Conservation (phyloP, 2,329 filamentous ascomycete species). For the Aaosphaeria arxii region DNA sequence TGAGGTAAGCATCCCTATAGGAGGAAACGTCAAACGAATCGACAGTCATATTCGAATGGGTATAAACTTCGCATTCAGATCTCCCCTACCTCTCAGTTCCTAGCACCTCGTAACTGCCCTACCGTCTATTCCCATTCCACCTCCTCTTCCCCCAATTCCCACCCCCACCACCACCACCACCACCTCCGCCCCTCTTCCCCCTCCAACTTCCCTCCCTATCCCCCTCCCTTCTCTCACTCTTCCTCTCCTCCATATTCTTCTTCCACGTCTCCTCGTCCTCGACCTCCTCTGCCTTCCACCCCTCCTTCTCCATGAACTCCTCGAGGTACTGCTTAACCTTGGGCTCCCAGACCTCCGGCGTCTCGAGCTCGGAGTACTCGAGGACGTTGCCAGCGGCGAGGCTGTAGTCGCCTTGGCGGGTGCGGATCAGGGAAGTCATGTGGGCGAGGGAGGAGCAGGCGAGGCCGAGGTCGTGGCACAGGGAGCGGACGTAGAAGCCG, state of each 20-base stretch:
- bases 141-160: constrained; percentile 4
- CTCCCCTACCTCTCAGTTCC: constrained; percentile 10
- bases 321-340: constrained; percentile 62
- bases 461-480: constrained; percentile 86
- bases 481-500: constrained; percentile 92
- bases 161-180: constrained; percentile 7
- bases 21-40: no score
- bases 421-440: constrained; percentile 82
- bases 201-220: constrained; percentile 17
- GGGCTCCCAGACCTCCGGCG: constrained; percentile 77
- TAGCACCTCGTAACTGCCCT: constrained; percentile 9
- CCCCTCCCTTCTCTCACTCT: constrained; percentile 12
- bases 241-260: constrained; percentile 38
- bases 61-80: no score
- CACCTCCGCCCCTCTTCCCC: constrained; percentile 10
- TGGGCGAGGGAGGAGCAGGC: constrained; percentile 77
- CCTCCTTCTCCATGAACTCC: constrained; percentile 47
- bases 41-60: no score
- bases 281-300: constrained; percentile 26
- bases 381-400: constrained; percentile 68
- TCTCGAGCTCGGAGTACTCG: constrained; percentile 71
- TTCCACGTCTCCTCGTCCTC: constrained; percentile 27
- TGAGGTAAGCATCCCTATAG: no score
- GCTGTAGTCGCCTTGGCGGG: constrained; percentile 76
- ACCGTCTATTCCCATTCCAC: constrained; percentile 1